Evolutionary conservation across 1,284 basidiomycete genomes (phyloP).

Genomic region (Athelia sp.): DNA sequence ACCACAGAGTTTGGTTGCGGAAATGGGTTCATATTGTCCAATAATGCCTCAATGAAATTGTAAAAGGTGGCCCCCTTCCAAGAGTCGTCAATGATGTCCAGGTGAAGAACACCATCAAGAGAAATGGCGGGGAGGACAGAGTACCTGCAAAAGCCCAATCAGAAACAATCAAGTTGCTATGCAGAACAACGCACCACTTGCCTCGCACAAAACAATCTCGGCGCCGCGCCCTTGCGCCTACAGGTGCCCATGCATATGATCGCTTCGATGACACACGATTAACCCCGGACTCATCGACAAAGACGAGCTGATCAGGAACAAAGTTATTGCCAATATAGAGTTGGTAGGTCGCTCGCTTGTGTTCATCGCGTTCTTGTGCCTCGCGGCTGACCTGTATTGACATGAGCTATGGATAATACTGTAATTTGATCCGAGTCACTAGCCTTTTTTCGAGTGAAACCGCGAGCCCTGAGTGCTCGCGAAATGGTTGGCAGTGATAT

Average conservation of each 20-base stretch:
- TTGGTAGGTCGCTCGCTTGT: neutral
- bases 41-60: conserved; percentile 17
- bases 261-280: conserved; percentile 8
- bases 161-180: neutral
- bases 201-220: conserved; percentile 8
- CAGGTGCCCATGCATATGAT: conserved; percentile 5
- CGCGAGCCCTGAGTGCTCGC: neutral
- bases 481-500: neutral
- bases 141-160: conserved; percentile 9
- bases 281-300: conserved; percentile 10
- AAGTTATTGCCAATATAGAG: neutral
- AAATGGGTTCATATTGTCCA: conserved; percentile 24
- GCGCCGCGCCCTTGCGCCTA: conserved; percentile 5
- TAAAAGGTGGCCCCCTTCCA: conserved; percentile 12
- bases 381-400: neutral
- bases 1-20: conserved; percentile 26
- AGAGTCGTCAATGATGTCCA: conserved; percentile 16
- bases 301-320: conserved; percentile 9
- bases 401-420: neutral
- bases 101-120: conserved; percentile 17
- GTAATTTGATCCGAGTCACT: neutral
- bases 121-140: conserved; percentile 17
- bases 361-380: neutral
- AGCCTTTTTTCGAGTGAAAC: neutral
- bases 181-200: conserved; percentile 4